Evolutionary conservation across 2,329 filamentous ascomycete species (phyloP), one percentile per base, ranked within the genome.

Genomic region (Beauveria sp.): DNA sequence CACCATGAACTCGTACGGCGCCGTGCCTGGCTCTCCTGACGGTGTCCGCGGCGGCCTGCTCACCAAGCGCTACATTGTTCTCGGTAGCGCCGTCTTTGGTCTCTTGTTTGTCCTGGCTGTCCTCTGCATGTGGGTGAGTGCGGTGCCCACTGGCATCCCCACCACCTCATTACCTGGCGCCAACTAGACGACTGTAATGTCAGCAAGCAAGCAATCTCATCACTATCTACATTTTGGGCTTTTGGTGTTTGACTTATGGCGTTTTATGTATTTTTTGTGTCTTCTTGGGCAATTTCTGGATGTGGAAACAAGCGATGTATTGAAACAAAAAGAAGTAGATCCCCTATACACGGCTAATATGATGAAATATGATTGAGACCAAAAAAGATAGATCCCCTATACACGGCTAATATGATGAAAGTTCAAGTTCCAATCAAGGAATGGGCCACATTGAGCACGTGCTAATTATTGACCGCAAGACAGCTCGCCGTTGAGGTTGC

Each of bases 1-100:
- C 24, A 61, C 65, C 45, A 65, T 68, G 62, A 63, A 67, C 40
- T 63, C 69, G 26, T 63, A 63, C 14, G 65, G 68, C 30, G 52
- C 57, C n/a, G 47, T 64, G 20, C 46, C 58, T 18, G 60, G 60
- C 42, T 62, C 54, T 6, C 46, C 52, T 40, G 61, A 59, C n/a
- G 51, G 53, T n/a, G 53, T 65, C 14, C 63, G 64, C 18, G 64
- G 66, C 24, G 62, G 60, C 12, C 42, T 60, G 45, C 58, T 63
- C 22, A 63, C 62, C 30, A 63, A 61, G 30, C 62, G 62, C 45
- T 60, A 63, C 40, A 30, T 71, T 30, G 59, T 67, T n/a, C 61
- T 66, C 43, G 65, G 68, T 49, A 62, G 66, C 4, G 38, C 70
- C n/a, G 66, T 71, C 46, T 59, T 70, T 45, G 70, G 65, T 14